Evolutionary conservation across 352 stramenopile genomes (phyloP).

Genomic region (Globisporangium spinosum): DNA sequence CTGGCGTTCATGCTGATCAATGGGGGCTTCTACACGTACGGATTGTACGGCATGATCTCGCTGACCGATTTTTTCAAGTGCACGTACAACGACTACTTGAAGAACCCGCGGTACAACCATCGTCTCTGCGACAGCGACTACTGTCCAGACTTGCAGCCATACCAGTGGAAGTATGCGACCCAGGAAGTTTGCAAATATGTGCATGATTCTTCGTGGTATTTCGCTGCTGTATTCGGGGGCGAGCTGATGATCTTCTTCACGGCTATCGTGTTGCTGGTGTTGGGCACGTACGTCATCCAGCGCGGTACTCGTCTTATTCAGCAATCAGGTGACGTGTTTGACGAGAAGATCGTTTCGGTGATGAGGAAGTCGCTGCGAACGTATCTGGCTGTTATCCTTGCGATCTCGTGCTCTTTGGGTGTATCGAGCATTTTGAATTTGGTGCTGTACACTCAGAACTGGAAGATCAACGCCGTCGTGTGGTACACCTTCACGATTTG

Average conservation of each 20-base stretch:
- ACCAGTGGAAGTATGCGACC: slow-evolving; percentile 72
- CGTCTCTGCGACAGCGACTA: slow-evolving; percentile 70
- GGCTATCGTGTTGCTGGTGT: slow-evolving; percentile 54
- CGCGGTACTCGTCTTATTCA: slow-evolving; percentile 67
- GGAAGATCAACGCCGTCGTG: slow-evolving; percentile 62
- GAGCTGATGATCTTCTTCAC: slow-evolving; percentile 63
- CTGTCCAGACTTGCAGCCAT: slow-evolving; percentile 75
- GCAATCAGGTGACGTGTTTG: slow-evolving; percentile 68
- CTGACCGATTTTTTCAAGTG: slow-evolving; percentile 83
- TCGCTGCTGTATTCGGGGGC: slow-evolving; percentile 41
- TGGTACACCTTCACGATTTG: slow-evolving; percentile 84
- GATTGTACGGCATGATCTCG: slow-evolving; percentile 67
- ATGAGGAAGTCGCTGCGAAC: slow-evolving; percentile 82
- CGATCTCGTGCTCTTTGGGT: slow-evolving; percentile 63
- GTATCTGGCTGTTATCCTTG: slow-evolving; percentile 71
- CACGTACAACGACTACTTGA: slow-evolving; percentile 85
- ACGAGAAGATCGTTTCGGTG: slow-evolving; percentile 64
- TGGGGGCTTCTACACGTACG: slow-evolving; percentile 54
- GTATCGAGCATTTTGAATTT: slow-evolving; percentile 60
- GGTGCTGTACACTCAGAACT: slow-evolving; percentile 59
- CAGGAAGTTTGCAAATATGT: slow-evolving; percentile 67
- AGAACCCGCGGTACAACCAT: slow-evolving; percentile 72
- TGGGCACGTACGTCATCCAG: slow-evolving; percentile 67
- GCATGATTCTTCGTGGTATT: slow-evolving; percentile 59
- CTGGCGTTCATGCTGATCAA: slow-evolving; percentile 64